A percentile compares a stretch with the other conserved stretches of the same genome.
These are phyloP conservation scores for Lachnellula arida DNA, from an alignment of 2,329 filamentous ascomycete genomes.

Conservation along the genomic window DNA sequence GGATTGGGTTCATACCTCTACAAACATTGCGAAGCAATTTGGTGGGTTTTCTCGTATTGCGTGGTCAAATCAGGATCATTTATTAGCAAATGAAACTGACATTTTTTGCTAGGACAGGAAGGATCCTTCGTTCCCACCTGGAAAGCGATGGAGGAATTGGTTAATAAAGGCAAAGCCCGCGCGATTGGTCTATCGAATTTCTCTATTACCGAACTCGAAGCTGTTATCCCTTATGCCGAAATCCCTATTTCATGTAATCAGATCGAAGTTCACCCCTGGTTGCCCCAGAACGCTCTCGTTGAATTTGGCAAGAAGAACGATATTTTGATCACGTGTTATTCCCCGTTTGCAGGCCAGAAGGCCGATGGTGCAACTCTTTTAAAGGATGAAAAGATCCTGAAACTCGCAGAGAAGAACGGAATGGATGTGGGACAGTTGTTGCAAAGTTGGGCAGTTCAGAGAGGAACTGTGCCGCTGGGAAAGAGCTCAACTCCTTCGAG, in stretches of 20 bases:
- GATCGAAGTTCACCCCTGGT: conserved; percentile 1
- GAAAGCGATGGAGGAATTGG: conserved; percentile 1
- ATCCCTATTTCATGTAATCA: neutral
- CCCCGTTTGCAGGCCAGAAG: neutral
- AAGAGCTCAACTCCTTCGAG: too few relatives aligned
- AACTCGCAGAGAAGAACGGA: neutral
- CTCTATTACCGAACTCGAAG: neutral
- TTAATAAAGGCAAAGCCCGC: neutral
- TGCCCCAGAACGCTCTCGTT: neutral
- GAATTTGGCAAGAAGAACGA: neutral
- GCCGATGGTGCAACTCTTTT: neutral
- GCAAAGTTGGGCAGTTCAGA: too few relatives aligned
- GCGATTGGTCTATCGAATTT: conserved; percentile 4
- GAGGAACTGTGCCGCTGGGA: too few relatives aligned
- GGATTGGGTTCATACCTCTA: too few relatives aligned
- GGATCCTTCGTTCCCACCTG: neutral
- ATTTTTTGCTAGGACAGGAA: too few relatives aligned
- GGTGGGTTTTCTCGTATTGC: neutral
- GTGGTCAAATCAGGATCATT: conserved; percentile 1
- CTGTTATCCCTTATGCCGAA: neutral
- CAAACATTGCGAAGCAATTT: too few relatives aligned
- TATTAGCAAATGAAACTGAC: neutral
- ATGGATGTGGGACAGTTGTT: too few relatives aligned
- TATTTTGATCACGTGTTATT: conserved; percentile 1
- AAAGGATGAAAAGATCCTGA: neutral